phyloP scores from a whole-genome alignment of 805 yeast species.

The Spathaspora girioi region DNA sequence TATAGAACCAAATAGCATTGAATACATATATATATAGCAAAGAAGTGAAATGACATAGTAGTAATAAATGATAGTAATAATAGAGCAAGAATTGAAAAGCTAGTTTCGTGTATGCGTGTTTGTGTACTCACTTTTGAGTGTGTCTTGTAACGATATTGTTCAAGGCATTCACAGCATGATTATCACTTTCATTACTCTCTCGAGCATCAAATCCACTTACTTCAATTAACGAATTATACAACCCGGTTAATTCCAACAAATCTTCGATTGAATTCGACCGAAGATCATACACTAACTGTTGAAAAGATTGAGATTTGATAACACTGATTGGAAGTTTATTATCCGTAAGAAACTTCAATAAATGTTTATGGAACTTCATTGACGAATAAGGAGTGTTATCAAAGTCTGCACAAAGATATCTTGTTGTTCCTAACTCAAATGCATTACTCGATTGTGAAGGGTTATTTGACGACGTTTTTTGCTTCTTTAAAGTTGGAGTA shows the following conservation, averaged over 20 bases:
- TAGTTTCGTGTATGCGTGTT: no score
- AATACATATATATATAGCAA: neutral
- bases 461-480: neutral
- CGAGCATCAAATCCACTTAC: slow-evolving; percentile 27
- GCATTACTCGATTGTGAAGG: neutral
- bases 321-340: slow-evolving; percentile 46
- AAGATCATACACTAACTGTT: slow-evolving; percentile 48
- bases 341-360: slow-evolving; percentile 49
- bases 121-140: neutral
- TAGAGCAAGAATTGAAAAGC: neutral
- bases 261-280: slow-evolving; percentile 46
- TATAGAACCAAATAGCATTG: neutral
- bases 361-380: slow-evolving; percentile 47
- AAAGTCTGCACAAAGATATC: slow-evolving; percentile 23
- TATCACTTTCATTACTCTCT: neutral
- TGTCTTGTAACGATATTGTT: neutral
- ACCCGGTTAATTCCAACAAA: slow-evolving; percentile 41
- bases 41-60: neutral
- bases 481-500: neutral
- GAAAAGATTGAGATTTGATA: slow-evolving; percentile 49
- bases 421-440: slow-evolving; percentile 3
- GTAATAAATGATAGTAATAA: neutral
- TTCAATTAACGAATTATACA: slow-evolving; percentile 44
- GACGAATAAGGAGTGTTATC: slow-evolving; percentile 44
- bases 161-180: neutral